A percentile compares a stretch with the other conserved stretches of the same genome.
Evolutionary conservation across 345 rosid species (phyloP).

Genomic region (Aurinia saxatilis): DNA sequence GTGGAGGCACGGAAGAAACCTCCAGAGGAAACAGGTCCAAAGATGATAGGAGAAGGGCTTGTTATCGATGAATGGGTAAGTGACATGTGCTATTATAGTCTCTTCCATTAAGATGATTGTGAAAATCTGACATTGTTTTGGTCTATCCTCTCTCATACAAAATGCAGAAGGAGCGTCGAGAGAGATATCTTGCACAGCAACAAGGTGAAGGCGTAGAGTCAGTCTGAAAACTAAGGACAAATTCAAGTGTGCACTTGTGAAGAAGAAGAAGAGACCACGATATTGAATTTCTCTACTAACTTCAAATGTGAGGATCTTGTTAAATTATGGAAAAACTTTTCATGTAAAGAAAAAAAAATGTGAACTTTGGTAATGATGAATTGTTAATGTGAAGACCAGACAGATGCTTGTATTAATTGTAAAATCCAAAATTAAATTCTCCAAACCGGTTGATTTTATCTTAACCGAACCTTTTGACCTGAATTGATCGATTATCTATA

Average conservation of each 20-base stretch:
- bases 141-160: neutral
- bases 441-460: neutral
- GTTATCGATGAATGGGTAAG: conserved; percentile 97
- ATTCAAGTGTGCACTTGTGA: neutral
- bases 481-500: no score
- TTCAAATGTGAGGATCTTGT: conserved; percentile 11
- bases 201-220: conserved; percentile 71
- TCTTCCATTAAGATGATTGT: neutral
- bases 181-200: conserved; percentile 89
- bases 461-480: no score
- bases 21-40: conserved; percentile 74
- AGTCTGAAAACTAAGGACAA: conserved; percentile 29
- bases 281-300: conserved; percentile 26
- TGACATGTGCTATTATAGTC: neutral
- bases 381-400: conserved; percentile 11
- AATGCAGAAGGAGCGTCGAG: conserved; percentile 86
- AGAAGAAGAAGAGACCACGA: conserved; percentile 18
- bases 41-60: conserved; percentile 94
- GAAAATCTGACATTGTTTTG: neutral
- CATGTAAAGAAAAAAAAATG: conserved; percentile 16
- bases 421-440: neutral
- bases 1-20: conserved; percentile 79
- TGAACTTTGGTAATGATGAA: no score
- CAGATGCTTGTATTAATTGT: neutral
- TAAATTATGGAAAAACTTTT: no score